A percentile compares a stretch with the other conserved stretches of the same genome.
These are phyloP conservation scores for Russula sp. DNA, from an alignment of 768 basidiomycete genomes.

Conservation along the genomic window DNA sequence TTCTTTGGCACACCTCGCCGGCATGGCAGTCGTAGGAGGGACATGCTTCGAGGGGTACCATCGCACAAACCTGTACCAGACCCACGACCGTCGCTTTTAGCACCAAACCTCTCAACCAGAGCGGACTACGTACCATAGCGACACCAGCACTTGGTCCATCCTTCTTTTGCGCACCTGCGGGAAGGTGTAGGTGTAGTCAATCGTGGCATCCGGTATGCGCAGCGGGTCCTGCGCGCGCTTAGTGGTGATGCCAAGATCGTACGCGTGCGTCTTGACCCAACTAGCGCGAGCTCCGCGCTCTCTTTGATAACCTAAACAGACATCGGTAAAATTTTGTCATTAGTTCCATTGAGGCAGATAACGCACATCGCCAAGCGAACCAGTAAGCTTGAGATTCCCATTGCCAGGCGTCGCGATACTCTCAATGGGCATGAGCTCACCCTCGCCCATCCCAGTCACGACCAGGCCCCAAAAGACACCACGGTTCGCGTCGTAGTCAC, in stretches of 20 bases:
- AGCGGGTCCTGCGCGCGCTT: slow-evolving; percentile 69
- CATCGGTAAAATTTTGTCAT: not conserved
- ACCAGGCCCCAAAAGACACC: slow-evolving; percentile 86
- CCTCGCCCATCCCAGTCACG: slow-evolving; percentile 83
- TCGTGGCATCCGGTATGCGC: slow-evolving; percentile 56
- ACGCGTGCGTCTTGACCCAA: slow-evolving; percentile 88
- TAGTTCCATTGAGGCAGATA: no score
- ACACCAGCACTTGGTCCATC: slow-evolving; percentile 91
- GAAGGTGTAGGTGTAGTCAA: slow-evolving; percentile 90
- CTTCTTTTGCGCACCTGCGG: slow-evolving; percentile 88
- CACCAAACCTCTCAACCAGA: slow-evolving; percentile 2
- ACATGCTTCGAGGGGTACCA: slow-evolving; percentile 77
- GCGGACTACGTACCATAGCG: slow-evolving; percentile 61
- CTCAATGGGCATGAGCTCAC: slow-evolving; percentile 82
- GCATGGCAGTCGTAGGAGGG: slow-evolving; percentile 76
- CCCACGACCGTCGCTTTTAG: not conserved
- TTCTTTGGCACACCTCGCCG: slow-evolving; percentile 62
- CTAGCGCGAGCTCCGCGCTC: slow-evolving; percentile 87
- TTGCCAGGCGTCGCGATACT: slow-evolving; percentile 73
- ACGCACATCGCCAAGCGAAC: slow-evolving; percentile 74
- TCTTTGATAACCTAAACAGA: slow-evolving; percentile 62
- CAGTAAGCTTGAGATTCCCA: slow-evolving; percentile 77
- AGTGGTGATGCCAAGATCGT: slow-evolving; percentile 72
- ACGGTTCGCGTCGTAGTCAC: slow-evolving; percentile 63
- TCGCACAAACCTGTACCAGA: slow-evolving; percentile 62